Evolutionary conservation across 225 moss, liverwort and hornwort species (phyloP).

Genomic region (Pseudisothecium myosuroides): DNA sequence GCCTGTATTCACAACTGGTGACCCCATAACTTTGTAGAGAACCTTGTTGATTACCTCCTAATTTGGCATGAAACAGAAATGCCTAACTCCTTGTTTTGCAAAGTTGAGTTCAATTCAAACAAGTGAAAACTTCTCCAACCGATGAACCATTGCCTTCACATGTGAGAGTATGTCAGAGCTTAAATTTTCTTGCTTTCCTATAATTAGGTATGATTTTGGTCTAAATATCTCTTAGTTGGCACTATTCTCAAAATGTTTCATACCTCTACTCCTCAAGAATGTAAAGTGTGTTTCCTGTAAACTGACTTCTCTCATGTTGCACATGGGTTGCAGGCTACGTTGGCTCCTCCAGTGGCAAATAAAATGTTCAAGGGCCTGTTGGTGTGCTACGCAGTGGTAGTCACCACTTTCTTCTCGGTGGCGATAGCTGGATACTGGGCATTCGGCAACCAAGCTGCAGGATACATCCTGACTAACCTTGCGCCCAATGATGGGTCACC

Average conservation of each 20-base stretch:
- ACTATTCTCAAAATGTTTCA: neutral
- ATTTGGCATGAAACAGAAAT: neutral
- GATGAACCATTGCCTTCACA: neutral
- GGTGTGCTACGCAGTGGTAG: constrained; percentile 35
- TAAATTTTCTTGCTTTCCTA: neutral
- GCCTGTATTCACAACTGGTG: neutral
- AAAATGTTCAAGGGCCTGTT: constrained; percentile 51
- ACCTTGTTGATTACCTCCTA: neutral
- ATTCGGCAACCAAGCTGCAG: constrained; percentile 45
- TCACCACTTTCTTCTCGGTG: constrained; percentile 38
- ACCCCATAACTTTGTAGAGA: neutral
- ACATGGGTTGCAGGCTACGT: constrained; percentile 9
- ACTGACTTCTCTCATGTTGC: neutral
- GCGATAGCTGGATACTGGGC: constrained; percentile 53
- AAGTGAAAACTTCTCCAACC: neutral
- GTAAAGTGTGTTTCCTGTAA: neutral
- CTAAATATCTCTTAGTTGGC: neutral
- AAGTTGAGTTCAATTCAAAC: neutral
- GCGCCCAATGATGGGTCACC: constrained; percentile 22
- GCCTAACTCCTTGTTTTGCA: no score
- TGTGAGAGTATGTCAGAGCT: neutral
- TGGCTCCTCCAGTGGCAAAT: constrained; percentile 31
- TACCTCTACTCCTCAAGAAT: neutral
- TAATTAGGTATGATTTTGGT: neutral
- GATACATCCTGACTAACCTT: constrained; percentile 30